phyloP scores from a whole-genome alignment of 495 filamentous ascomycete genomes.

The Penicillium pancosmium region DNA sequence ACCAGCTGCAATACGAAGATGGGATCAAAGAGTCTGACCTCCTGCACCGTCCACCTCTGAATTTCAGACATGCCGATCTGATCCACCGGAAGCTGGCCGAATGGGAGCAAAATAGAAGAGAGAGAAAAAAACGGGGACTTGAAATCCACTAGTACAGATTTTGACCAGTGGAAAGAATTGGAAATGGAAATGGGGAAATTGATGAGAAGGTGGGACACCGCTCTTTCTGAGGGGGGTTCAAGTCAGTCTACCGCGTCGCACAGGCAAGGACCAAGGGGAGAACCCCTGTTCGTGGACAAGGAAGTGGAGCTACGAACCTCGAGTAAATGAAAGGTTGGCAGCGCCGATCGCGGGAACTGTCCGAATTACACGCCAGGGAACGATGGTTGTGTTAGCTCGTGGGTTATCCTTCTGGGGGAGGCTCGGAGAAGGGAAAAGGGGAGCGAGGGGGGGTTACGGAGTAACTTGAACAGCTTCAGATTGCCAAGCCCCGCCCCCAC shows the following conservation, averaged over 20 bases:
- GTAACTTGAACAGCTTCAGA: background rate
- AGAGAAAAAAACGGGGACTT: background rate
- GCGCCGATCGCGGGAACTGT: constrained; percentile 17
- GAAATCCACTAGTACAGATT: background rate
- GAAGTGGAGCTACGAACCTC: constrained; percentile 11
- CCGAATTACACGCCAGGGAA: background rate
- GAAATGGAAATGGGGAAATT: constrained; percentile 3
- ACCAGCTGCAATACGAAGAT: constrained; percentile 5
- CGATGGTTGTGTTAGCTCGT: background rate
- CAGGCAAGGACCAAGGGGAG: constrained; percentile 2
- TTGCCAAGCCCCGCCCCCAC: constrained; percentile 26
- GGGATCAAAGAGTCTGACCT: constrained; percentile 32
- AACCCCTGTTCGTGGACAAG: constrained; percentile 13
- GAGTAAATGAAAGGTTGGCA: constrained; percentile 13
- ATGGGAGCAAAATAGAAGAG: constrained; percentile 1
- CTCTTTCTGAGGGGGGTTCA: constrained; percentile 19
- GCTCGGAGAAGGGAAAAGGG: background rate
- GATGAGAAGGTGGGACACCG: constrained; percentile 15
- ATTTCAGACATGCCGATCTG: constrained; percentile 40
- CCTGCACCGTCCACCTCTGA: constrained; percentile 47
- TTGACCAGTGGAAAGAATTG: background rate
- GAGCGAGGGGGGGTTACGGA: background rate
- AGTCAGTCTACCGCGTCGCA: background rate
- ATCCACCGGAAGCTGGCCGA: background rate
- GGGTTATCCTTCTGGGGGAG: background rate